Evolutionary conservation across 2,329 filamentous ascomycete species (phyloP), one percentile per base, ranked within the genome.

Genomic region (Penicillium sp.): DNA sequence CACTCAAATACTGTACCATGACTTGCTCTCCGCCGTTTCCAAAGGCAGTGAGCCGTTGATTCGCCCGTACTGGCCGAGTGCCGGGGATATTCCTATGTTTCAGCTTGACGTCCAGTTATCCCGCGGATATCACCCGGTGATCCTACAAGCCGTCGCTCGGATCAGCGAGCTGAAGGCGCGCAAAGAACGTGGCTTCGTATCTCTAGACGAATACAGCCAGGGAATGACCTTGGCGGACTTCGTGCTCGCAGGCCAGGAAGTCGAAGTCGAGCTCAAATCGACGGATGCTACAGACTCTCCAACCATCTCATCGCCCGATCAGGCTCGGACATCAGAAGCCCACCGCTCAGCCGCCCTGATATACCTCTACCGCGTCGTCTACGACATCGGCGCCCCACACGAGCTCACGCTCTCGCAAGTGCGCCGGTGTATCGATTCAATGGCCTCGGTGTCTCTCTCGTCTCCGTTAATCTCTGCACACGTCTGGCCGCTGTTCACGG

Each of bases 311-410:
- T n/a, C n/a, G n/a, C n/a, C n/a, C n/a, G 49, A 38, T 38, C 49
- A 38, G 17, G 8, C 29, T 7, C 29, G 7, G 2, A 52, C 49
- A 23, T 38, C 49, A 7, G 29, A 52, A 21, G 49, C 49, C 17
- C 49, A 52, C 29, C 29, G 49, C n/a, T 52, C 49, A 4, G 49
- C 49, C 26, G 49, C 49, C 7, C 29, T 52, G n/a, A 52, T 52
- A 5, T 52, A 52, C 17, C 49, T 52, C 30, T 35, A 52, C 21
- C 29, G 49, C 3, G 49, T 52, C 8, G 29, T 52, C 8, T 52
- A 52, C 29, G 49, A 52, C 13, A 52, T 52, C 7, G 49, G 49
- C 2, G 49, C 49, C 1, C 49, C 49, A n/a, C 49, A 52, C n/a
- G 1, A 30, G 3, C 49, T 52, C 13, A 52, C 49, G 8, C n/a